Evolutionary conservation across 805 yeast genomes (phyloP).

Genomic region (Vanderwaltozyma verrucispora): DNA sequence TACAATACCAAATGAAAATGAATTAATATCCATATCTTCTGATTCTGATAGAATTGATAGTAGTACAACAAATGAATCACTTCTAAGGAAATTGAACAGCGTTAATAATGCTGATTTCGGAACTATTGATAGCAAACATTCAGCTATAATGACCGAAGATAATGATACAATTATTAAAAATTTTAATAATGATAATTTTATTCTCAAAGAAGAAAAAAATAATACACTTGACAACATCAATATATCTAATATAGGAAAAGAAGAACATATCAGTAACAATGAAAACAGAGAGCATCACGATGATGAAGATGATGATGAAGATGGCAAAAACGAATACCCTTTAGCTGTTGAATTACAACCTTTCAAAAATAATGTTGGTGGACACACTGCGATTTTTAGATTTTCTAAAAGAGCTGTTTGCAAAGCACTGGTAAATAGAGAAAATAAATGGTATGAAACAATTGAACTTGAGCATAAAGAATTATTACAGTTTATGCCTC

Average conservation of each 20-base stretch:
- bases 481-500: slow-evolving; percentile 78
- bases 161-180: not conserved
- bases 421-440: slow-evolving; percentile 83
- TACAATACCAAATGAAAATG: not conserved
- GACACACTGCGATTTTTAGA: slow-evolving; percentile 93
- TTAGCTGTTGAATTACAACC: slow-evolving; percentile 85
- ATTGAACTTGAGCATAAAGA: slow-evolving; percentile 72
- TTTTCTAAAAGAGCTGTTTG: slow-evolving; percentile 90
- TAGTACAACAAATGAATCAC: not conserved
- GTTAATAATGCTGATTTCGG: no score
- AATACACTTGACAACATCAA: no score
- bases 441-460: slow-evolving; percentile 84
- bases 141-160: not conserved
- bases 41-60: not conserved
- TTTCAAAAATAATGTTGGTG: slow-evolving; percentile 91
- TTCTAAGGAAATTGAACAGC: no score
- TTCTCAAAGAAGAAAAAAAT: not conserved
- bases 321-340: slow-evolving; percentile 38
- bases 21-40: not conserved
- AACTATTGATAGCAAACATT: no score
- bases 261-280: not conserved
- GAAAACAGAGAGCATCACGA: slow-evolving; percentile 10
- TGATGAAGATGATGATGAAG: slow-evolving; percentile 17
- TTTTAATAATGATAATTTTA: no score
- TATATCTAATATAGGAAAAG: not conserved